A percentile compares a stretch with the other conserved stretches of the same genome.
phyloP scores from a whole-genome alignment of 1,139 yeast species.

The Insectozyma bohioensis region DNA sequence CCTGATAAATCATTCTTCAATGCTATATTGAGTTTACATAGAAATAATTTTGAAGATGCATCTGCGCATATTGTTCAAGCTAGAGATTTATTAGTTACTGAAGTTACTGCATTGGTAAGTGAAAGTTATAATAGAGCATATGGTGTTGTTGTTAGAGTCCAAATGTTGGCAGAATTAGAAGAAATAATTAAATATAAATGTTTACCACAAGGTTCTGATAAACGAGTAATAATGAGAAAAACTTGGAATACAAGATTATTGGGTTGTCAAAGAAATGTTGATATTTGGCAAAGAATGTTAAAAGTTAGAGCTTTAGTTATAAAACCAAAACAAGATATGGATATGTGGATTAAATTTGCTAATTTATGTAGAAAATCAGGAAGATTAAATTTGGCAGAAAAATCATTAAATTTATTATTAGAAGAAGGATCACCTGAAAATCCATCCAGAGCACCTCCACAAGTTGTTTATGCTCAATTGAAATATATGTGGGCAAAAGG shows the following conservation, averaged over 20 bases:
- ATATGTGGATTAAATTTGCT: slow-evolving; percentile 97
- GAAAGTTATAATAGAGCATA: slow-evolving; percentile 97
- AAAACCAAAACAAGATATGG: slow-evolving; percentile 95
- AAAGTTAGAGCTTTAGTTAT: slow-evolving; percentile 92
- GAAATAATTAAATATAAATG: slow-evolving; percentile 90
- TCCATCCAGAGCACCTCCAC: slow-evolving; percentile 86
- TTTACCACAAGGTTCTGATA: slow-evolving; percentile 79
- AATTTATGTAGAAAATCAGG: slow-evolving; percentile 94
- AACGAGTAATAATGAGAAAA: slow-evolving; percentile 73
- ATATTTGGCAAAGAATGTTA: slow-evolving; percentile 96
- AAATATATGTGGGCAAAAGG: slow-evolving; percentile 98
- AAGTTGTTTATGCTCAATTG: slow-evolving; percentile 93
- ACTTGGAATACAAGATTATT: slow-evolving; percentile 93
- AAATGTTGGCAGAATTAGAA: slow-evolving; percentile 94
- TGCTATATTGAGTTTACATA: slow-evolving; percentile 82
- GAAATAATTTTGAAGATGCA: slow-evolving; percentile 85
- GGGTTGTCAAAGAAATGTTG: slow-evolving; percentile 96
- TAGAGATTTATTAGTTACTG: slow-evolving; percentile 86
- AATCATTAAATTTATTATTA: slow-evolving; percentile 74
- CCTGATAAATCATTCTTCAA: slow-evolving; percentile 95
- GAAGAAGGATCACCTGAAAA: slow-evolving; percentile 60
- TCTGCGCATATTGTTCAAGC: slow-evolving; percentile 77
- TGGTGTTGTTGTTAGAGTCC: slow-evolving; percentile 94
- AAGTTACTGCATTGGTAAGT: slow-evolving; percentile 89
- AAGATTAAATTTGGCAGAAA: slow-evolving; percentile 87